phyloP scores from a whole-genome alignment of 1,284 basidiomycete genomes.

The Baeospora myosura region DNA sequence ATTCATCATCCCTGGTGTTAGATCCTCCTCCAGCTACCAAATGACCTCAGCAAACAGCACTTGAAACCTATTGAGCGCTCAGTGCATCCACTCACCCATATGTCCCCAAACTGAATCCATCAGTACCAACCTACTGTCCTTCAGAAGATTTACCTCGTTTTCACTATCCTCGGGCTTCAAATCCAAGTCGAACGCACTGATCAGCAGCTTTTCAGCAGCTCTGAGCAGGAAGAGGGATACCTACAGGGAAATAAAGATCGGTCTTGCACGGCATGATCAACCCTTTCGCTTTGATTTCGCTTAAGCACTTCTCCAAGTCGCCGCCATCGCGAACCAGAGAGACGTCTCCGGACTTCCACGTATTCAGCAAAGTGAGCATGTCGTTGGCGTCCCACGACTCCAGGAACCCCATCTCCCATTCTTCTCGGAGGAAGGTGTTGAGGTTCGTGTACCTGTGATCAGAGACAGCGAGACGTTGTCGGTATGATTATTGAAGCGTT shows the following conservation, averaged over 20 bases:
- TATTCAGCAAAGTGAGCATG: slow-evolving; percentile 42
- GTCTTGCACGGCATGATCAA: slow-evolving; percentile 54
- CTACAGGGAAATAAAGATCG: slow-evolving; percentile 51
- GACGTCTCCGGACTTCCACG: slow-evolving; percentile 50
- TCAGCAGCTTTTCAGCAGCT: not conserved
- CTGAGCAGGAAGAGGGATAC: slow-evolving; percentile 10
- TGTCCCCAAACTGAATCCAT: slow-evolving; percentile 56
- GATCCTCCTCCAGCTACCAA: slow-evolving; percentile 33
- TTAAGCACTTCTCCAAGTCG: slow-evolving; percentile 32
- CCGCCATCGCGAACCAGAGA: slow-evolving; percentile 38
- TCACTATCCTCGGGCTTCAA: slow-evolving; percentile 50
- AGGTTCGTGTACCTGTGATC: slow-evolving; percentile 36
- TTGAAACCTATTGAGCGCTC: not conserved
- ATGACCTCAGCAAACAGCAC: not conserved
- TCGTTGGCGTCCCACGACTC: slow-evolving; percentile 52
- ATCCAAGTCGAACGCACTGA: slow-evolving; percentile 1
- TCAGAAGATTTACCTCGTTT: slow-evolving; percentile 38
- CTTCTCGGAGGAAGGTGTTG: slow-evolving; percentile 41
- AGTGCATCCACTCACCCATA: slow-evolving; percentile 31
- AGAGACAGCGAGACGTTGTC: not conserved
- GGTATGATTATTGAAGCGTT: slow-evolving; percentile 1
- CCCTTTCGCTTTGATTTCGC: slow-evolving; percentile 40
- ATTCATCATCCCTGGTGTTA: slow-evolving; percentile 28
- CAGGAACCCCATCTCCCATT: slow-evolving; percentile 45
- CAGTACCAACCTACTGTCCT: slow-evolving; percentile 36